A percentile compares a stretch with the other conserved stretches of the same genome.
These are phyloP conservation scores for Saraca asoca DNA, from an alignment of 331 rosid genomes.

Conservation along the genomic window DNA sequence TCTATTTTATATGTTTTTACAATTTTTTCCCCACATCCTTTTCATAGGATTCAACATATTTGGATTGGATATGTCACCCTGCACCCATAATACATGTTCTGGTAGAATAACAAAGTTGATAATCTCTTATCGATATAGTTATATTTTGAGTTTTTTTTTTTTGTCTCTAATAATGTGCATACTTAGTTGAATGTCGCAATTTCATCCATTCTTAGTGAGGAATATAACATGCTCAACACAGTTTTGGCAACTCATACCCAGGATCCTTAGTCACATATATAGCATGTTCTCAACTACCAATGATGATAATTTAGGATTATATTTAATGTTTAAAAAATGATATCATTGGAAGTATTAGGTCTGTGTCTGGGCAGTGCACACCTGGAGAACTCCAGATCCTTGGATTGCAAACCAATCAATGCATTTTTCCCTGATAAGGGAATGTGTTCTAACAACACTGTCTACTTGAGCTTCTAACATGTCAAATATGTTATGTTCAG, in stretches of 20 bases:
- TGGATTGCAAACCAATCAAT: neutral
- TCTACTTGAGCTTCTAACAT: slow-evolving; percentile 29
- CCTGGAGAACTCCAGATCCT: neutral
- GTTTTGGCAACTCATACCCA: no score
- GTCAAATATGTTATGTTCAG: slow-evolving; percentile 45
- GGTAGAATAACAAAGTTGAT: no score
- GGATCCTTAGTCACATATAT: no score
- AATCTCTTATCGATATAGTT: no score
- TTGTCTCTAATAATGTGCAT: no score
- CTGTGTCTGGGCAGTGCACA: neutral
- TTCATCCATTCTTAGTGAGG: no score
- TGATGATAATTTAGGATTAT: neutral
- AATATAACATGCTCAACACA: no score
- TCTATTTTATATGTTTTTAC: no score
- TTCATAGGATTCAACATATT: neutral
- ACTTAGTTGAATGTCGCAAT: no score
- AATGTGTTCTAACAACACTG: neutral
- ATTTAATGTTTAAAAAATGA: neutral
- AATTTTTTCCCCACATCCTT: neutral
- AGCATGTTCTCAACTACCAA: no score
- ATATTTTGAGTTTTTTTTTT: no score
- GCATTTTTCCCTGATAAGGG: slow-evolving; percentile 16
- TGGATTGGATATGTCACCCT: neutral
- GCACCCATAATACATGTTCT: neutral
- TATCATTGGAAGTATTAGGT: neutral